phyloP scores from a whole-genome alignment of 306 rosid species.

The Sindora glabra region DNA sequence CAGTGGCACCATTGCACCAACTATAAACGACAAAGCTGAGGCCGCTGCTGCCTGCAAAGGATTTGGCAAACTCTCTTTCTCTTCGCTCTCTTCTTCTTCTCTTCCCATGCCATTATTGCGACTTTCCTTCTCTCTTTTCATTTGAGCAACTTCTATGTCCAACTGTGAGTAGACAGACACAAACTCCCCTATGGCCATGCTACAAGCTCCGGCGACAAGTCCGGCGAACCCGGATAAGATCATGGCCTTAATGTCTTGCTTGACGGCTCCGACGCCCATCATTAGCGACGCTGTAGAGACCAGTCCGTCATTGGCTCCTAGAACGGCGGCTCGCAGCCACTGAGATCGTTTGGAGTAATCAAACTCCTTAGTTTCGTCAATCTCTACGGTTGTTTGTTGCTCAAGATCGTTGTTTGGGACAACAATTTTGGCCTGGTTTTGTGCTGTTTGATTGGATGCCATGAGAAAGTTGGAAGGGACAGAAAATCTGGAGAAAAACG shows the following conservation, averaged over 20 bases:
- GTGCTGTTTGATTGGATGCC: slow-evolving; percentile 35
- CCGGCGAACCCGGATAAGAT: slow-evolving; percentile 38
- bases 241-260: slow-evolving; percentile 35
- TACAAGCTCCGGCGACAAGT: slow-evolving; percentile 36
- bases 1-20: slow-evolving; percentile 41
- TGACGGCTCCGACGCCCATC: too few species aligned
- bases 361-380: slow-evolving; percentile 10
- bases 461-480: background rate
- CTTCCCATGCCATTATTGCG: background rate
- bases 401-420: slow-evolving; percentile 23
- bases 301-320: slow-evolving; percentile 42
- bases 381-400: slow-evolving; percentile 15
- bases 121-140: slow-evolving; percentile 23
- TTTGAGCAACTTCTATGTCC: slow-evolving; percentile 33
- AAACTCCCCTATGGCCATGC: slow-evolving; percentile 48
- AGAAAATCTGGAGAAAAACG: background rate
- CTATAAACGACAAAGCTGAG: slow-evolving; percentile 38
- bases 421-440: slow-evolving; percentile 21
- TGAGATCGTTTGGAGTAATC: slow-evolving; percentile 42
- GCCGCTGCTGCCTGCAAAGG: slow-evolving; percentile 44
- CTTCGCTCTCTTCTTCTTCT: slow-evolving; percentile 1
- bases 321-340: slow-evolving; percentile 35
- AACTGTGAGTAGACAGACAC: slow-evolving; percentile 37
- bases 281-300: slow-evolving; percentile 37
- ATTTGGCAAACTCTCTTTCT: slow-evolving; percentile 31